These are phyloP conservation scores for Saccharomyces hybrid DNA, from an alignment of 1,139 yeast genomes.

Conservation along the genomic window DNA sequence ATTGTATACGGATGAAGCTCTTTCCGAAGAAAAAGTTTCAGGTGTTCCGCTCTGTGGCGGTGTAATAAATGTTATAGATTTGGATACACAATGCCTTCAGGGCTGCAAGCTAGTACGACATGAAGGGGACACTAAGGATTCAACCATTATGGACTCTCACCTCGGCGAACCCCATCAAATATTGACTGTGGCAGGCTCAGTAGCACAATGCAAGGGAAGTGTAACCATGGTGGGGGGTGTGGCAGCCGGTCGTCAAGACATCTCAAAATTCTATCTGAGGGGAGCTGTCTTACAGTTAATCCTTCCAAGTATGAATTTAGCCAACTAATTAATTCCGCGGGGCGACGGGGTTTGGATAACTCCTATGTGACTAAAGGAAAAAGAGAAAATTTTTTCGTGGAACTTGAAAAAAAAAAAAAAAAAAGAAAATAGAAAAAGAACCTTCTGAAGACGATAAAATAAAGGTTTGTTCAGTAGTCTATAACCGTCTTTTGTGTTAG, in stretches of 20 bases:
- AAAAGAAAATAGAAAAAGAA: background rate
- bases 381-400: constrained; percentile 1
- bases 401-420: background rate
- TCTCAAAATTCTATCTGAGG: constrained; percentile 1
- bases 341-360: background rate
- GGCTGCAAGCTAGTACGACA: constrained; percentile 6
- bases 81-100: constrained; percentile 19
- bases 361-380: background rate
- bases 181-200: constrained; percentile 3
- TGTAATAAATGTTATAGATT: constrained; percentile 19
- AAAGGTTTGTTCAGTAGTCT: background rate
- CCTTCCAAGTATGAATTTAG: constrained; percentile 3
- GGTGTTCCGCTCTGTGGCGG: constrained; percentile 11
- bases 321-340: constrained; percentile 2
- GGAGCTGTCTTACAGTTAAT: constrained; percentile 4
- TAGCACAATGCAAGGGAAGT: constrained; percentile 2
- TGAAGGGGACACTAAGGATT: background rate
- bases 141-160: background rate
- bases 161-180: constrained; percentile 1
- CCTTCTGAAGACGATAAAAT: background rate
- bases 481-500: background rate
- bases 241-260: background rate
- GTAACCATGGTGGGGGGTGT: constrained; percentile 3
- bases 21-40: constrained; percentile 3
- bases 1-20: constrained; percentile 8